phyloP scores from a whole-genome alignment of 2,329 filamentous ascomycete species.

The Diaporthe caulivora region DNA sequence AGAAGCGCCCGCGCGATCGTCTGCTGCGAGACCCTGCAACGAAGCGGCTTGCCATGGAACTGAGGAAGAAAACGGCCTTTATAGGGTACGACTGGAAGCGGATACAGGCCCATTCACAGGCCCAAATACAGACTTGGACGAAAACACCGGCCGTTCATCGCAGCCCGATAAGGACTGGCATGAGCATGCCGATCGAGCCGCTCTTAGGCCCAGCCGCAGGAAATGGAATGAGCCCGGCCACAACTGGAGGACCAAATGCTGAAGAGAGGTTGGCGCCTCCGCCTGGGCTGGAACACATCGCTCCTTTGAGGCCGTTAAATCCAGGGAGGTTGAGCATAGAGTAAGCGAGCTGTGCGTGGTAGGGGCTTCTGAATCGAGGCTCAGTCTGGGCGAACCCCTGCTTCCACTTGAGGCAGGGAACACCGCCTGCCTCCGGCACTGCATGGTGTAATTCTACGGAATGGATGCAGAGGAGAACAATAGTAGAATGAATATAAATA shows the following conservation, averaged over 20 bases:
- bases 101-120: conserved; percentile 45
- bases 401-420: background rate
- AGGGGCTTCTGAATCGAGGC: background rate
- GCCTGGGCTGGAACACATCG: conserved; percentile 36
- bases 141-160: background rate
- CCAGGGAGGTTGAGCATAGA: conserved; percentile 33
- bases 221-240: background rate
- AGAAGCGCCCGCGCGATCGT: conserved; percentile 86
- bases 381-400: background rate
- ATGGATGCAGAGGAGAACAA: background rate
- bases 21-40: conserved; percentile 80
- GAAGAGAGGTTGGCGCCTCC: background rate
- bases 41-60: conserved; percentile 77
- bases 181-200: background rate
- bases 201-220: background rate
- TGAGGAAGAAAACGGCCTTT: conserved; percentile 87
- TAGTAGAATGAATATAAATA: background rate
- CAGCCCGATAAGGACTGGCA: background rate
- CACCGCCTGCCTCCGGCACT: background rate
- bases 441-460: background rate
- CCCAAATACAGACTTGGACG: conserved; percentile 23
- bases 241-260: background rate
- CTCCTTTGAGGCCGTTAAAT: conserved; percentile 41
- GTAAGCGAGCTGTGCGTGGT: background rate
- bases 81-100: conserved; percentile 88